A percentile compares a stretch with the other conserved stretches of the same genome.
Conservation (phyloP, 768 basidiomycete genomes). For the Candolleomyces efflorescens region DNA sequence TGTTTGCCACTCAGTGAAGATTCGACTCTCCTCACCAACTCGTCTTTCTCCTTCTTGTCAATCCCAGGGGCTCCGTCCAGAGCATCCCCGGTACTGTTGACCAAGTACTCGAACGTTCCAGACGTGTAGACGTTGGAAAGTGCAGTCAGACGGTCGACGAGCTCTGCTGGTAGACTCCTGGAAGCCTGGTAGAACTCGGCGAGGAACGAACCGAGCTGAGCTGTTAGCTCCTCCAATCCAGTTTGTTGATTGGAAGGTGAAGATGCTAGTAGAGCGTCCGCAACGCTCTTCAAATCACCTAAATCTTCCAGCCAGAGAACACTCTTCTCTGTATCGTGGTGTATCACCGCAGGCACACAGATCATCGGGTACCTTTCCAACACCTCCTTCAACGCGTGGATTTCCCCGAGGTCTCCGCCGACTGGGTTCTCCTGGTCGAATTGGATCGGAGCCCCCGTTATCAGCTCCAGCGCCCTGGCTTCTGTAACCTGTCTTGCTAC, state of each 20-base stretch:
- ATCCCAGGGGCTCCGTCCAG: constrained; percentile 6
- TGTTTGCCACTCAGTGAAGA: neutral
- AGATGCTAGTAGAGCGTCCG: constrained; percentile 8
- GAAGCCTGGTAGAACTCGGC: constrained; percentile 13
- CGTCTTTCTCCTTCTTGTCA: constrained; percentile 11
- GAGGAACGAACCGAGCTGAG: constrained; percentile 13
- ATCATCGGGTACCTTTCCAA: constrained; percentile 2
- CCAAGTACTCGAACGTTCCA: constrained; percentile 10
- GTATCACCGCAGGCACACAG: constrained; percentile 13
- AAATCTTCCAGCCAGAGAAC: constrained; percentile 23
- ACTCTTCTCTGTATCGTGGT: constrained; percentile 16
- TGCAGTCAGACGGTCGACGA: constrained; percentile 2
- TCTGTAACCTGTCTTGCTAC: constrained; percentile 18
- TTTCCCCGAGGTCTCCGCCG: too few species aligned
- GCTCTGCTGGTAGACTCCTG: constrained; percentile 7
- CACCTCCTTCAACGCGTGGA: constrained; percentile 3
- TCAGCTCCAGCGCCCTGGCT: constrained; percentile 16
- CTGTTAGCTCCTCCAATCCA: constrained; percentile 5
- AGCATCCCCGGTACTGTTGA: constrained; percentile 8
- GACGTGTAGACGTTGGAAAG: neutral
- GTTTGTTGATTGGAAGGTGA: neutral
- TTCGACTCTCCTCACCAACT: neutral
- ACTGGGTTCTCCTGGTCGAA: too few species aligned
- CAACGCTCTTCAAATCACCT: constrained; percentile 13
- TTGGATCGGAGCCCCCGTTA: constrained; percentile 2